These are phyloP conservation scores for Leonotis leonurus DNA, from an alignment of 257 asterid genomes.

Conservation along the genomic window DNA sequence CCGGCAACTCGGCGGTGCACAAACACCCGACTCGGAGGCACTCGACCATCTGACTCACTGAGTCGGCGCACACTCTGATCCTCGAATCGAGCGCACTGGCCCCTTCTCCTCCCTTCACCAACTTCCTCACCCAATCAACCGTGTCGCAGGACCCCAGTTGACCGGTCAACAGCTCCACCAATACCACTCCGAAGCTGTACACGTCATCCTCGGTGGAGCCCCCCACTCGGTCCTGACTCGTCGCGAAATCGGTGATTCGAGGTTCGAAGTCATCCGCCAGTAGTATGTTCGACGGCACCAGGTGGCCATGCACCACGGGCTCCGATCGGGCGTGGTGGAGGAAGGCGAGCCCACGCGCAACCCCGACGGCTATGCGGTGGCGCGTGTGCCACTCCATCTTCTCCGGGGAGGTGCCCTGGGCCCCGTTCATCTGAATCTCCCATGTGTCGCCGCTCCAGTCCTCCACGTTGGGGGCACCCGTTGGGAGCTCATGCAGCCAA, in stretches of 20 bases:
- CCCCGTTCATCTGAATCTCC: constrained; percentile 49
- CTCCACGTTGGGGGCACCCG: constrained; percentile 65
- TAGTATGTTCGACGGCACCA: constrained; percentile 55
- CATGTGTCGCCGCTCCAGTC: constrained; percentile 95
- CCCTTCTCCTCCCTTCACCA: constrained; percentile 56
- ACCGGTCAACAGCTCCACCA: constrained; percentile 66
- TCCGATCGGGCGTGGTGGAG: constrained; percentile 85
- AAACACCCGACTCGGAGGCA: constrained; percentile 79
- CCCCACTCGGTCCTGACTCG: constrained; percentile 27
- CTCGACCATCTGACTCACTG: constrained; percentile 71
- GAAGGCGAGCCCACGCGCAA: constrained; percentile 88
- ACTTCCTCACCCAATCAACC: constrained; percentile 45
- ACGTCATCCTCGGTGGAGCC: constrained; percentile 60
- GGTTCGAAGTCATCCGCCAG: constrained; percentile 81
- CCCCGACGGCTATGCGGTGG: constrained; percentile 94
- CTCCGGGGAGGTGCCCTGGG: constrained; percentile 36
- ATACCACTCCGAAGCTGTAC: constrained; percentile 62
- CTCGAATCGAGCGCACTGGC: constrained; percentile 57
- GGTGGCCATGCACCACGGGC: constrained; percentile 77
- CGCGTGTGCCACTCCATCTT: constrained; percentile 89
- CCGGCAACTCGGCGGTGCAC: constrained; percentile 76
- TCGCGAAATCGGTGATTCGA: constrained; percentile 56
- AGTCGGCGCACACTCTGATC: constrained; percentile 40
- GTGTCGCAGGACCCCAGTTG: constrained; percentile 34
- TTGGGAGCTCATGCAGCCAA: constrained; percentile 86